phyloP scores from a whole-genome alignment of 1,284 basidiomycete genomes.

The Trichosporon faecale region DNA sequence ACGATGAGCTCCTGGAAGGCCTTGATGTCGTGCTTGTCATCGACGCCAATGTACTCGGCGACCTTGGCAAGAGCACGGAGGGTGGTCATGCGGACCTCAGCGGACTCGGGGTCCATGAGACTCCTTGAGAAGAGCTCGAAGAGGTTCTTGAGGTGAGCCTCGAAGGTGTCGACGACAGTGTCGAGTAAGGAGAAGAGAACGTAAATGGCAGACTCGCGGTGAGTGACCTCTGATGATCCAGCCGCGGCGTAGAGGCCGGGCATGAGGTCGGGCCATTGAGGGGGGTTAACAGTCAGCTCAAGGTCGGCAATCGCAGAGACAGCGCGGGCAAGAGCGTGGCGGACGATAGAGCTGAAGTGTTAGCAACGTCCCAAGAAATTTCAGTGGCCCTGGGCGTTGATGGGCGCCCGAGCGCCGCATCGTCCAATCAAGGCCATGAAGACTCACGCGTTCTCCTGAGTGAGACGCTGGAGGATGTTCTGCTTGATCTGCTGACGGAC shows the following conservation, averaged over 20 bases:
- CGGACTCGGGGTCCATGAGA: slow-evolving; percentile 81
- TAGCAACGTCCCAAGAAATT: not conserved
- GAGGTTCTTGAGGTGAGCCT: slow-evolving; percentile 70
- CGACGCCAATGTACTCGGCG: slow-evolving; percentile 85
- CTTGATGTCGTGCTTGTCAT: slow-evolving; percentile 84
- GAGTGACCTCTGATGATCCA: slow-evolving; percentile 64
- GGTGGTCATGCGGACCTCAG: slow-evolving; percentile 88
- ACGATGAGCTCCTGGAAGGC: slow-evolving; percentile 87
- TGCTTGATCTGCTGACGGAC: slow-evolving; percentile 81
- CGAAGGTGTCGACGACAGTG: slow-evolving; percentile 83
- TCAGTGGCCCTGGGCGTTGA: not conserved
- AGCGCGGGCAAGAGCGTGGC: slow-evolving; percentile 85
- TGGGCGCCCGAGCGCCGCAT: not conserved
- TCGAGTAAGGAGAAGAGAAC: slow-evolving; percentile 91
- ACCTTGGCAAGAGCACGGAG: slow-evolving; percentile 85
- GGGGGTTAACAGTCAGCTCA: slow-evolving; percentile 69
- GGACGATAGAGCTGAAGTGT: slow-evolving; percentile 68
- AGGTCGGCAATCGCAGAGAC: slow-evolving; percentile 89
- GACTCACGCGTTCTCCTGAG: slow-evolving; percentile 72
- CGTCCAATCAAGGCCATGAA: not conserved
- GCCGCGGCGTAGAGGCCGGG: slow-evolving; percentile 83
- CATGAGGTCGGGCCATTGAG: slow-evolving; percentile 80
- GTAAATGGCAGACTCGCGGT: slow-evolving; percentile 88
- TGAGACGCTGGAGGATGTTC: slow-evolving; percentile 74
- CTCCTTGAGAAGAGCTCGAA: slow-evolving; percentile 78